Evolutionary conservation across 371 early-diverging fungal genomes (phyloP), one percentile per base, ranked within the genome.

Genomic region (Neoconidiobolus thromboides): DNA sequence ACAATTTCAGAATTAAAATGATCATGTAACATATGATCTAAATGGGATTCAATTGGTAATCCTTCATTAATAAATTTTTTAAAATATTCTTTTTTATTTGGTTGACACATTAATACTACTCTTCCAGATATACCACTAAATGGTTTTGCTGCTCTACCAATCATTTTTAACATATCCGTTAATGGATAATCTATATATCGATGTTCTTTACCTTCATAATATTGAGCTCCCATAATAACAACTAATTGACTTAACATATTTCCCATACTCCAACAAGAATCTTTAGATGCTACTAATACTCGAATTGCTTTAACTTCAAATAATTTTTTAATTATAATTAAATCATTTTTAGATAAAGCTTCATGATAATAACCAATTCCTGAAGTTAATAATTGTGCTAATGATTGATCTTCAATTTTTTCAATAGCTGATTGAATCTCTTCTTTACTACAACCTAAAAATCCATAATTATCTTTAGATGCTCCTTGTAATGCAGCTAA

Each of bases 1-100:
- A 88, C 93, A 65, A 95, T 80, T 67, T 95, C 98, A 36, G 94
- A 88, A 67, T 96, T 96, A 75, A 97, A 90, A 65, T 87, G 89
- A 62, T 97, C 95, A 64, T 93, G 93, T 62, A 95, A 64, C 58
- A 78, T 74, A 60, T 81, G 83, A 64, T 95, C 91, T 64, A 97
- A 71, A 60, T 89, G 89, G 3, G 90, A 89, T 66, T 97, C 98
- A 6, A 96, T 83, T 0, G 96, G 96, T 15, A 97, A 63, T 0
- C 91, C 87, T 73, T 96, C 98, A 56, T 85, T 80, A 67, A 96
- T 69, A 75, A 96, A 96, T 71, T 92, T 91, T 65, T 93, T 95
- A 80, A 90, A 96, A 62, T 87, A 91, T 47, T 91, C 91, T 74
- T 93, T 92, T 72, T 94, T 93, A 68, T 83, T 87, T 9, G 79